These are phyloP conservation scores for Cyberlindnera saturnus DNA, from an alignment of 805 yeast species.

Conservation along the genomic window DNA sequence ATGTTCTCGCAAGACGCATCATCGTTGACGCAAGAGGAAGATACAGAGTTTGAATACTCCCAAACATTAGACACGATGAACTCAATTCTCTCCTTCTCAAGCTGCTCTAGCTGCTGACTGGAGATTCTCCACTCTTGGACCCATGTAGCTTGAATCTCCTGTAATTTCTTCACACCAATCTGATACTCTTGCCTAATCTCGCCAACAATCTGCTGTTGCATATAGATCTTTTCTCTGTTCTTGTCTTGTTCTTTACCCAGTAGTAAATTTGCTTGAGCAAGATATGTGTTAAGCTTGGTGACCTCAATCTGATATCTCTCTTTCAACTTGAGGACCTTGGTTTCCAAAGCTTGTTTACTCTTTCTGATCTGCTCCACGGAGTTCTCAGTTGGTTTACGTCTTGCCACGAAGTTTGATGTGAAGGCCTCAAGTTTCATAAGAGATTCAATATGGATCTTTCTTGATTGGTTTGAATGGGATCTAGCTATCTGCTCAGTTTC, in stretches of 20 bases:
- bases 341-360: slow-evolving; percentile 34
- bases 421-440: slow-evolving; percentile 48
- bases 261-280: slow-evolving; percentile 58
- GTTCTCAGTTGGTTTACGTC: slow-evolving; percentile 50
- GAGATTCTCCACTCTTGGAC: slow-evolving; percentile 65
- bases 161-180: slow-evolving; percentile 43
- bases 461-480: slow-evolving; percentile 47
- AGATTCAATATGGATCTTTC: slow-evolving; percentile 46
- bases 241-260: slow-evolving; percentile 70
- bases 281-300: slow-evolving; percentile 48
- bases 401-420: slow-evolving; percentile 42
- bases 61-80: slow-evolving; percentile 66
- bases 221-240: slow-evolving; percentile 48
- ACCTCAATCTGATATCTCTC: slow-evolving; percentile 53
- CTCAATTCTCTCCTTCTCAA: slow-evolving; percentile 70
- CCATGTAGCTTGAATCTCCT: slow-evolving; percentile 58
- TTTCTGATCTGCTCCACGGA: slow-evolving; percentile 49
- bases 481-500: slow-evolving; percentile 57
- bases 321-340: slow-evolving; percentile 33
- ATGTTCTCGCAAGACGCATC: slow-evolving; percentile 73
- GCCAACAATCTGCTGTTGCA: slow-evolving; percentile 37
- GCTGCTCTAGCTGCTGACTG: slow-evolving; percentile 54
- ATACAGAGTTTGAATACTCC: slow-evolving; percentile 69
- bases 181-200: slow-evolving; percentile 51
- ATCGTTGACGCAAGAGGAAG: slow-evolving; percentile 70